Evolutionary conservation across 441 rosid genomes (phyloP).

Genomic region (Macaranga tanarius): DNA sequence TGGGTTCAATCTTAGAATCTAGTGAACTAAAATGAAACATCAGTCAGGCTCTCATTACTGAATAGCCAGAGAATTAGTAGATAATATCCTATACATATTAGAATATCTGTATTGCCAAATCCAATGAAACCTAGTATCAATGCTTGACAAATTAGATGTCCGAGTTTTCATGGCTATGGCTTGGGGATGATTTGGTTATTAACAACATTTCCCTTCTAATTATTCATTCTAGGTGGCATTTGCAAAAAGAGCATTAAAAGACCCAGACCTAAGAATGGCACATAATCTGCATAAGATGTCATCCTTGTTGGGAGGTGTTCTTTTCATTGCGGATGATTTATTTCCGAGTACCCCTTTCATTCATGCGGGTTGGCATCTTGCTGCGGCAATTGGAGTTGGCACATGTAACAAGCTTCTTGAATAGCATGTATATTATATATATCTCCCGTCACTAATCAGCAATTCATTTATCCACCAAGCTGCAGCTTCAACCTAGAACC

Average conservation of each 20-base stretch:
- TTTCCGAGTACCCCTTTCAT: constrained; percentile 73
- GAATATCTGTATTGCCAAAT: background rate
- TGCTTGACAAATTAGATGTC: background rate
- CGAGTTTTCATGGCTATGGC: no score
- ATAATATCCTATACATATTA: background rate
- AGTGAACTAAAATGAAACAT: background rate
- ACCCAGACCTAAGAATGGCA: constrained; percentile 72
- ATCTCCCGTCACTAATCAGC: constrained; percentile 2
- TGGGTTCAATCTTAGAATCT: constrained; percentile 1
- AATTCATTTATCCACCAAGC: constrained; percentile 23
- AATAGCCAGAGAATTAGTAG: background rate
- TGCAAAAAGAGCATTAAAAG: constrained; percentile 69
- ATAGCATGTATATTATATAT: constrained; percentile 33
- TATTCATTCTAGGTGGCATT: constrained; percentile 62
- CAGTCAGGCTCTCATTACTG: background rate
- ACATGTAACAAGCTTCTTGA: constrained; percentile 90
- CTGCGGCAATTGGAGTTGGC: constrained; percentile 91
- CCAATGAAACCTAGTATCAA: background rate
- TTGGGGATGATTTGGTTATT: background rate
- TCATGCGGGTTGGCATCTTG: constrained; percentile 98
- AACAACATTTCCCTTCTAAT: background rate
- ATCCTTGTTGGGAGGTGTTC: constrained; percentile 71
- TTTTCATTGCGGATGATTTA: constrained; percentile 86
- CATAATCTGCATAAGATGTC: constrained; percentile 88
- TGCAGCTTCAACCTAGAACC: constrained; percentile 15